phyloP scores from a whole-genome alignment of 352 stramenopile genomes.

The Halophytophthora polymorphica region DNA sequence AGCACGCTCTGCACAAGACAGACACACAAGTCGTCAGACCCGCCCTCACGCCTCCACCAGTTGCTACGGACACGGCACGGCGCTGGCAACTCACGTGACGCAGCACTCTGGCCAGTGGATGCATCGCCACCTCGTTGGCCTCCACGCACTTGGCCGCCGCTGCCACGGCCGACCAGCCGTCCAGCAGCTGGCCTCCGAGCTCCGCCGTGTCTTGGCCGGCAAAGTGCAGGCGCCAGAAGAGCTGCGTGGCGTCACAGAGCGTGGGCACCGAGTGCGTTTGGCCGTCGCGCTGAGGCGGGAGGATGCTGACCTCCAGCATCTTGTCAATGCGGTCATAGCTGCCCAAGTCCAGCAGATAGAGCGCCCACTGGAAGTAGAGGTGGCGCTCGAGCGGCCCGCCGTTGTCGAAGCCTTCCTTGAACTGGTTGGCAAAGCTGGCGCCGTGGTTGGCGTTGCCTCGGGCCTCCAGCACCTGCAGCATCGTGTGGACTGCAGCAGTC shows the following conservation, averaged over 20 bases:
- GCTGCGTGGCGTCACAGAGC: conserved; percentile 72
- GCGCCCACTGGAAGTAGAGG: conserved; percentile 79
- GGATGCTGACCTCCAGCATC: conserved; percentile 75
- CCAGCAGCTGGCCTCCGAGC: conserved; percentile 53
- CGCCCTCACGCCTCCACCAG: background rate
- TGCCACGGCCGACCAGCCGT: conserved; percentile 42
- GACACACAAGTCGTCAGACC: conserved; percentile 4
- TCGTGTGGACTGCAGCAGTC: conserved; percentile 59
- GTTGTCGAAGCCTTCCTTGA: conserved; percentile 77
- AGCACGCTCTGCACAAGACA: conserved; percentile 51
- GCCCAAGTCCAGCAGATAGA: conserved; percentile 78
- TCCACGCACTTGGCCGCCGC: conserved; percentile 20
- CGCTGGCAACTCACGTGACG: conserved; percentile 42
- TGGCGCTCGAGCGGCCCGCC: conserved; percentile 66
- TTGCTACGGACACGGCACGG: conserved; percentile 4
- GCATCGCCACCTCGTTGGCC: conserved; percentile 25
- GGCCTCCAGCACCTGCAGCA: conserved; percentile 72
- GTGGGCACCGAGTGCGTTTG: conserved; percentile 42
- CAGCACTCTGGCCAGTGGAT: conserved; percentile 49
- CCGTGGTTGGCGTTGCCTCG: conserved; percentile 83
- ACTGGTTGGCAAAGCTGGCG: conserved; percentile 80
- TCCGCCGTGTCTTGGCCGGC: conserved; percentile 53
- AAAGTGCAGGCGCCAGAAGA: conserved; percentile 85
- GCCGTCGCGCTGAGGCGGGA: conserved; percentile 41
- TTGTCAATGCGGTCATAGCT: conserved; percentile 82